Evolutionary conservation across 2,329 filamentous ascomycete species (phyloP), one percentile per base, ranked within the genome.

Genomic region (Pseudogymnoascus verrucosus): DNA sequence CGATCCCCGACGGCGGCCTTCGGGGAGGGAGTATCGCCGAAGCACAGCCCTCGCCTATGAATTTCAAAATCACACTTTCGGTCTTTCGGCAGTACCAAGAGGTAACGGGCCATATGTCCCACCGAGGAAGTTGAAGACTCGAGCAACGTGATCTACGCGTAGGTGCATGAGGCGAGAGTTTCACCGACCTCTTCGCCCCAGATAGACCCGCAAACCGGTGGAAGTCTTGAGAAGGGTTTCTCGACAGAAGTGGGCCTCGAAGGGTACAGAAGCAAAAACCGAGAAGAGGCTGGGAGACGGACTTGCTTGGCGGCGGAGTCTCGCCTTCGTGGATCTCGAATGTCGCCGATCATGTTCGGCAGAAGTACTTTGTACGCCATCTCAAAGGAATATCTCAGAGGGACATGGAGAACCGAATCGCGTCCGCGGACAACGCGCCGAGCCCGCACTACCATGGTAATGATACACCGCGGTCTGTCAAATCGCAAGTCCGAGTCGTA

Each of bases 261-360:
- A 57, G 51, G 51, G 11, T 19, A 57, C 51, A 57, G 51, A 57
- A 57, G 51, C 51, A 57, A 57, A 57, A 31, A 57, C 28, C n/a
- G 51, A 57, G 28, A 14, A 21, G 51, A 21, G 51, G 51, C 51
- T 57, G 51, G 51, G 51, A 34, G 7, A 28, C 51, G 51, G 51
- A 36, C 16, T 6, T 34, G 28, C 51, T 57, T 57, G 51, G 51
- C 51, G 6, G 51, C 28, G 28, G 51, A 34, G 51, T 12, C 51
- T 57, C n/a, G 28, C 51, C 28, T 57, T 16, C 34, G 51, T 57
- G 51, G 51, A 57, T 57, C 51, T 34, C 14, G 26, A 57, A 57
- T 19, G 51, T 34, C 51, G 51, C 10, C 16, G 51, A 57, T 57
- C 26, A 31, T 34, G 47, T 34, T 19, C 28, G 47, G n/a, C 16